Conservation (phyloP, 805 yeast species). For the Teunomyces stri region DNA sequence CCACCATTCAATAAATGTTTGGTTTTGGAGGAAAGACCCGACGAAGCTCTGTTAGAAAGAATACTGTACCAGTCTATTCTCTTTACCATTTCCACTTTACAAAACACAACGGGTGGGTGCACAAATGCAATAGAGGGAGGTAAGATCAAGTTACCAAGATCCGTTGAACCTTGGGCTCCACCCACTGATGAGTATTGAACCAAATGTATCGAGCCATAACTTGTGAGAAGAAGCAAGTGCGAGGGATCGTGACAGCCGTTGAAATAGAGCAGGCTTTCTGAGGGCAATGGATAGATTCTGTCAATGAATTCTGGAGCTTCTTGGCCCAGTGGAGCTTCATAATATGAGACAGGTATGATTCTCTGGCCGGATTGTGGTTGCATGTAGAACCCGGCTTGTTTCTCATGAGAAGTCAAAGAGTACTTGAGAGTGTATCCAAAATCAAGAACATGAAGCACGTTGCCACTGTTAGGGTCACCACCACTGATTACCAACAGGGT, state of each 20-base stretch:
- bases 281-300: conserved; percentile 29
- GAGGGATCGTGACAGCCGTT: conserved; percentile 77
- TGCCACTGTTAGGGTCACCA: conserved; percentile 46
- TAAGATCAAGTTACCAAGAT: conserved; percentile 44
- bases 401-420: conserved; percentile 76
- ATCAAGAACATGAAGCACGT: conserved; percentile 52
- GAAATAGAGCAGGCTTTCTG: conserved; percentile 64
- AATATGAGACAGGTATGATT: conserved; percentile 25
- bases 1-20: conserved; percentile 74
- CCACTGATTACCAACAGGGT: conserved; percentile 74
- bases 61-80: conserved; percentile 78
- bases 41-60: conserved; percentile 38
- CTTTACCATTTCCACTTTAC: conserved; percentile 51
- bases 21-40: conserved; percentile 39
- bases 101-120: conserved; percentile 64
- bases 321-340: conserved; percentile 14
- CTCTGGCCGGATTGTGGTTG: conserved; percentile 47
- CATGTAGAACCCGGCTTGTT: conserved; percentile 76
- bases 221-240: conserved; percentile 55
- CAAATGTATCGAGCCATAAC: conserved; percentile 64
- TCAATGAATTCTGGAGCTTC: conserved; percentile 23
- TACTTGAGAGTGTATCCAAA: conserved; percentile 80
- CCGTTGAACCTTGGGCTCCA: conserved; percentile 16
- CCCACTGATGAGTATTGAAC: conserved; percentile 47
- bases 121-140: conserved; percentile 83